Conservation (phyloP, 768 basidiomycete genomes). For the Mycena chlorophos region DNA sequence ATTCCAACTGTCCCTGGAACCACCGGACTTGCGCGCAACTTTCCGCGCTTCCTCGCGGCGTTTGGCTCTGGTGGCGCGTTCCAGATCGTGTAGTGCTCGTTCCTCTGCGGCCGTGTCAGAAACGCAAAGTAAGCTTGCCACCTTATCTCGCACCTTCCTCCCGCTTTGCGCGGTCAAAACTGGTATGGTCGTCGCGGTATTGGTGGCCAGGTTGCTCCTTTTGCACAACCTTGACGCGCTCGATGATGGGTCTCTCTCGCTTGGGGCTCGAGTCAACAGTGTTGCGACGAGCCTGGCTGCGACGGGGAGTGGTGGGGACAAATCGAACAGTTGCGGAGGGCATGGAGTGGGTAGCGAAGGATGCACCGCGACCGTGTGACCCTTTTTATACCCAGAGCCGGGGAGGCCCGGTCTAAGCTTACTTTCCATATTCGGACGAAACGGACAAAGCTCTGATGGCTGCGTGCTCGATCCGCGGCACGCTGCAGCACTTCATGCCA, state of each 20-base stretch:
- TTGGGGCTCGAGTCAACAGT: constrained; percentile 13
- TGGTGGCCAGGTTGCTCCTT: constrained; percentile 13
- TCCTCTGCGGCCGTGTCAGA: constrained; percentile 13
- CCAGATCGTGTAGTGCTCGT: constrained; percentile 17
- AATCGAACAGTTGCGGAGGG: constrained; percentile 14
- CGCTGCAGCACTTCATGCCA: no score
- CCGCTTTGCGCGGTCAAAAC: constrained; percentile 14
- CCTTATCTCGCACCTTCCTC: constrained; percentile 13
- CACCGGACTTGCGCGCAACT: constrained; percentile 1
- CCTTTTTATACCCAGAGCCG: background rate
- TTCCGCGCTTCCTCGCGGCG: constrained; percentile 17
- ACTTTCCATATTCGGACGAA: background rate
- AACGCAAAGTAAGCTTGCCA: background rate
- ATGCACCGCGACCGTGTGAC: background rate
- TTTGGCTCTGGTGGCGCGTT: constrained; percentile 15
- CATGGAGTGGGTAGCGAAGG: constrained; percentile 4
- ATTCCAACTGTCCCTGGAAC: background rate
- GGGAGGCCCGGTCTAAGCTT: background rate
- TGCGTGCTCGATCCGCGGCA: no score
- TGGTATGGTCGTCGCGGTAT: constrained; percentile 18
- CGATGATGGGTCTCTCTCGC: constrained; percentile 7
- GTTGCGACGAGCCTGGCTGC: constrained; percentile 9
- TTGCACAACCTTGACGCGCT: constrained; percentile 15
- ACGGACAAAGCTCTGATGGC: constrained; percentile 6
- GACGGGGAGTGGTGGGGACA: background rate